Evolutionary conservation across 441 rosid genomes (phyloP).

Genomic region (Isatis lusitanica): DNA sequence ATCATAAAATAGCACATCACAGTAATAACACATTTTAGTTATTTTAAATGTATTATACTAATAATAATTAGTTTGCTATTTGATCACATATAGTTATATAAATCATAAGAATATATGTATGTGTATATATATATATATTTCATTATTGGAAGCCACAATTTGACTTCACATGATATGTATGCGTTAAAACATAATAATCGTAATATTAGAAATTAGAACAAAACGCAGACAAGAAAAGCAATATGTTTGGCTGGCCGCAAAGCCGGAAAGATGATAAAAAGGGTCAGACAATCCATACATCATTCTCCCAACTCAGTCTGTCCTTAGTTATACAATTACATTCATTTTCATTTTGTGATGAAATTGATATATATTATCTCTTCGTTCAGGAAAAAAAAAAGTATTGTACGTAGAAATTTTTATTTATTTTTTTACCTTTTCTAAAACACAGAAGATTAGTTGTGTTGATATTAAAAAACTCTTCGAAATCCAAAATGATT

Average conservation of each 20-base stretch:
- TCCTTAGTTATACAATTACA: constrained; percentile 17
- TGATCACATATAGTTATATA: too few species aligned
- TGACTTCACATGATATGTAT: not conserved
- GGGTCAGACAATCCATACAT: constrained; percentile 9
- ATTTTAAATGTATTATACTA: too few species aligned
- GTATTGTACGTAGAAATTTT: not conserved
- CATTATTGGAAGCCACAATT: not conserved
- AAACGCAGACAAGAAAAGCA: constrained; percentile 22
- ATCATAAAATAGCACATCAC: too few species aligned
- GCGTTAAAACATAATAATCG: not conserved
- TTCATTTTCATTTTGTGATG: too few species aligned
- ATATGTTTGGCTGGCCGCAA: constrained; percentile 28
- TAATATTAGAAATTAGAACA: not conserved
- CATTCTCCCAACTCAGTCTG: constrained; percentile 16
- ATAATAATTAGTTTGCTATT: too few species aligned
- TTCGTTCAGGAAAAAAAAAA: too few species aligned
- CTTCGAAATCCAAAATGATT: not conserved
- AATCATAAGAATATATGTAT: too few species aligned
- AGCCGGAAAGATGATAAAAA: constrained; percentile 23
- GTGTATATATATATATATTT: too few species aligned
- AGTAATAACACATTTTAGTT: too few species aligned
- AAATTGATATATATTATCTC: not conserved
- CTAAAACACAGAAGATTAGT: not conserved
- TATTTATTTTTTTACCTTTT: too few species aligned
- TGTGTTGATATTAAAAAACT: not conserved